phyloP scores from a whole-genome alignment of 2,329 filamentous ascomycete species.

The Paecilomyces sp. region DNA sequence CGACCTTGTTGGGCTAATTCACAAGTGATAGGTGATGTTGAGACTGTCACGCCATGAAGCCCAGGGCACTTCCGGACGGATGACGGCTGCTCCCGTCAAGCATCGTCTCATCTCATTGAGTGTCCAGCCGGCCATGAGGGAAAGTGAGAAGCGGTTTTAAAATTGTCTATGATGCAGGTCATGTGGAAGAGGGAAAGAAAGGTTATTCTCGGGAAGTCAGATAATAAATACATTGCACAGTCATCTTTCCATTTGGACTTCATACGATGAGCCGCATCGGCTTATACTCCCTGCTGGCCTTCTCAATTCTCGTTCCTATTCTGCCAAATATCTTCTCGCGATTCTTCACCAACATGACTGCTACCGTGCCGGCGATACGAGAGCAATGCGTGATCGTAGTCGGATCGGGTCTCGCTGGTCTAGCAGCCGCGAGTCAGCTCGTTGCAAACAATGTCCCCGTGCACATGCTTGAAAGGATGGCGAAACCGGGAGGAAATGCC shows the following conservation, averaged over 20 bases:
- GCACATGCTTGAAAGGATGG: constrained; percentile 51
- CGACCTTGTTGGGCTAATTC: neutral
- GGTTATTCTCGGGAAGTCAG: neutral
- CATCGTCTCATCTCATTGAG: neutral
- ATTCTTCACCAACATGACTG: neutral
- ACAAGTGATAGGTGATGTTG: neutral
- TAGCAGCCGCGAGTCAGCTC: constrained; percentile 53
- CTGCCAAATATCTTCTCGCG: neutral
- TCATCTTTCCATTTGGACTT: neutral
- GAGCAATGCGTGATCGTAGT: constrained; percentile 47
- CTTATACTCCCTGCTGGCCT: neutral
- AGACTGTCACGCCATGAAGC: neutral
- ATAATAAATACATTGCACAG: neutral
- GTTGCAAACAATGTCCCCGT: constrained; percentile 44
- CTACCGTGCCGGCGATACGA: neutral
- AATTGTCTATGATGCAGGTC: neutral
- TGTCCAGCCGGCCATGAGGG: neutral
- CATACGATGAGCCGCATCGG: neutral
- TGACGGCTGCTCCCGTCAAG: neutral
- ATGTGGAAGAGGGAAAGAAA: neutral
- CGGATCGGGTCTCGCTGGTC: constrained; percentile 58
- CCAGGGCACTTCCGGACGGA: neutral
- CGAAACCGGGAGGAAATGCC: constrained; percentile 57
- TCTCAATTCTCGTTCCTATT: neutral
- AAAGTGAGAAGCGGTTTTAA: neutral